phyloP scores from a whole-genome alignment of 2,329 filamentous ascomycete genomes.

The Exserohilum rostratum region DNA sequence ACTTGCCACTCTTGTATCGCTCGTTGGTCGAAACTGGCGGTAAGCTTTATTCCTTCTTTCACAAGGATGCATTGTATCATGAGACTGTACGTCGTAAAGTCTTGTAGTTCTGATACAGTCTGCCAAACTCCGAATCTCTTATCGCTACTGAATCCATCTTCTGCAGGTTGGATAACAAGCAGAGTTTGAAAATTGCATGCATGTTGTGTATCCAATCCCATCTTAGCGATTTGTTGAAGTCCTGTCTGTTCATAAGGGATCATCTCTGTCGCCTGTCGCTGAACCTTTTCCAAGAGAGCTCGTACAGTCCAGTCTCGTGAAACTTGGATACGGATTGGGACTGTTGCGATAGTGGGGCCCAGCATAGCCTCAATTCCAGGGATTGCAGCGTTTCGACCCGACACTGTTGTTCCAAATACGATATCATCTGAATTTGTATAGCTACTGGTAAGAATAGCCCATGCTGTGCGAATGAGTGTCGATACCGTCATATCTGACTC shows the following conservation, averaged over 20 bases:
- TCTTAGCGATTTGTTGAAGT: slow-evolving; percentile 33
- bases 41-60: slow-evolving; percentile 18
- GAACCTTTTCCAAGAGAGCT: slow-evolving; percentile 14
- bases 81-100: slow-evolving; percentile 4
- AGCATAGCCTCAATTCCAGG: slow-evolving; percentile 30
- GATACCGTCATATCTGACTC: slow-evolving; percentile 7
- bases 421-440: slow-evolving; percentile 20
- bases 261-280: slow-evolving; percentile 22
- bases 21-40: slow-evolving; percentile 16
- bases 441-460: slow-evolving; percentile 30
- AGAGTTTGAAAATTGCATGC: slow-evolving; percentile 56
- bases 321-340: slow-evolving; percentile 38
- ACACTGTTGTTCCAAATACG: background rate
- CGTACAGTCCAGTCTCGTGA: slow-evolving; percentile 11
- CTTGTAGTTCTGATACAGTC: slow-evolving; percentile 14
- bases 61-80: background rate
- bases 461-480: slow-evolving; percentile 32
- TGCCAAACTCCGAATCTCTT: slow-evolving; percentile 6
- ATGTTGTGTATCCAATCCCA: background rate
- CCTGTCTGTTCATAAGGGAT: slow-evolving; percentile 42
- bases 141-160: background rate
- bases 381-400: background rate
- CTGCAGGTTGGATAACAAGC: slow-evolving; percentile 55
- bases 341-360: slow-evolving; percentile 51
- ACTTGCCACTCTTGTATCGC: slow-evolving; percentile 17